Percentiles rank a stretch among this genome's conserved stretches.
phyloP scores from a whole-genome alignment of 495 filamentous ascomycete genomes.

The Pseudevernia furfuracea region DNA sequence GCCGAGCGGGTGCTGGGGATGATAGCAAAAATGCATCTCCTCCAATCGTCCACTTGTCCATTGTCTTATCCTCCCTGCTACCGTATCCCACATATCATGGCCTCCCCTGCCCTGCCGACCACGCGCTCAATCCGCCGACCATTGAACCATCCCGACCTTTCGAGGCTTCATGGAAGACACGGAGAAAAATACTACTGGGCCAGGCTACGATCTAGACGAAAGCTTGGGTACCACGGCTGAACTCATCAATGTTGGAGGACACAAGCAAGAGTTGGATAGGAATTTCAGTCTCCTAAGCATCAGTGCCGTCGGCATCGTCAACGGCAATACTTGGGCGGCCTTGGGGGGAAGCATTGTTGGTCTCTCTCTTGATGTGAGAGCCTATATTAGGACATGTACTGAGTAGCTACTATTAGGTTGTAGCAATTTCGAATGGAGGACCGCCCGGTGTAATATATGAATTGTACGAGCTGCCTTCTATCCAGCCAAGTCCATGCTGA shows the following conservation, averaged over 20 bases:
- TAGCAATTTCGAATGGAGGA: constrained; percentile 41
- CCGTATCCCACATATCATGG: background rate
- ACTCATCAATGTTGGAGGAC: constrained; percentile 46
- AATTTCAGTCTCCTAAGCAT: constrained; percentile 53
- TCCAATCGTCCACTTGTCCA: background rate
- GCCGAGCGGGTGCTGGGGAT: background rate
- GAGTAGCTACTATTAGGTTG: constrained; percentile 1
- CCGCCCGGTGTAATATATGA: constrained; percentile 46
- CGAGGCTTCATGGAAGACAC: background rate
- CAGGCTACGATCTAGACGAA: background rate
- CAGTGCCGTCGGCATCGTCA: constrained; percentile 46
- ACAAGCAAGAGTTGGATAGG: constrained; percentile 51
- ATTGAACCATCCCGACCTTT: background rate
- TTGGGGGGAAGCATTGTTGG: constrained; percentile 46
- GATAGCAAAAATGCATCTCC: background rate
- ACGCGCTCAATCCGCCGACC: background rate
- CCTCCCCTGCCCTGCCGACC: background rate
- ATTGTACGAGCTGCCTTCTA: constrained; percentile 33
- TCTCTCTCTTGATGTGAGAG: background rate
- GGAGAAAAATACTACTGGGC: background rate
- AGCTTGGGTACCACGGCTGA: background rate
- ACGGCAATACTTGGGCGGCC: constrained; percentile 53
- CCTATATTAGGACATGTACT: background rate
- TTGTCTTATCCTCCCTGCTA: background rate
- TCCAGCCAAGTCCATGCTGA: constrained; percentile 15